These are phyloP conservation scores for Kokia cookei DNA, from an alignment of 441 rosid genomes.

Conservation along the genomic window DNA sequence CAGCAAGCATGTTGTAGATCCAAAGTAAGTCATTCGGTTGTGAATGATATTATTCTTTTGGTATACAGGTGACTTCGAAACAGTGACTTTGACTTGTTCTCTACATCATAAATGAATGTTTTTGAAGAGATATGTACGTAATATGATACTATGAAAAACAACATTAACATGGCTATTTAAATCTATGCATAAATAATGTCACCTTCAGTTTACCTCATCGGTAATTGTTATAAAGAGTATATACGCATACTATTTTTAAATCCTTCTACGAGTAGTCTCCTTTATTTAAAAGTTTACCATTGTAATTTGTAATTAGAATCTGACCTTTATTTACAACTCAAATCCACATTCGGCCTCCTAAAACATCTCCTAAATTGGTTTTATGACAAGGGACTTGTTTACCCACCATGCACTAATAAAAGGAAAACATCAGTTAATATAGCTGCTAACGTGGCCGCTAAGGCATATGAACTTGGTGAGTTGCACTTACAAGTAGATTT, in stretches of 20 bases:
- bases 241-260: too few relatives aligned
- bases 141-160: background rate
- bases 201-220: too few relatives aligned
- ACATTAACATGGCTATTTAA: too few relatives aligned
- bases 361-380: too few relatives aligned
- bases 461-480: slow-evolving; percentile 66
- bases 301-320: too few relatives aligned
- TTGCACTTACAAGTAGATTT: background rate
- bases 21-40: background rate
- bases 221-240: too few relatives aligned
- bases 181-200: too few relatives aligned
- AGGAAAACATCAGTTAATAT: slow-evolving; percentile 57
- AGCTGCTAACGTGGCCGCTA: slow-evolving; percentile 59
- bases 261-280: too few relatives aligned
- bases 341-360: too few relatives aligned
- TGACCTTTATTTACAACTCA: too few relatives aligned
- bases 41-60: background rate
- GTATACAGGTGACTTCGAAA: background rate
- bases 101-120: background rate
- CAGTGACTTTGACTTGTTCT: background rate
- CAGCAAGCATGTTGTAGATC: background rate
- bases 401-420: slow-evolving; percentile 49
- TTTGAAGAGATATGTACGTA: background rate
- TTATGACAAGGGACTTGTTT: slow-evolving; percentile 43
- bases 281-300: too few relatives aligned